These are phyloP conservation scores for Euphorbia pulcherrima DNA, from an alignment of 345 rosid species.

Conservation along the genomic window DNA sequence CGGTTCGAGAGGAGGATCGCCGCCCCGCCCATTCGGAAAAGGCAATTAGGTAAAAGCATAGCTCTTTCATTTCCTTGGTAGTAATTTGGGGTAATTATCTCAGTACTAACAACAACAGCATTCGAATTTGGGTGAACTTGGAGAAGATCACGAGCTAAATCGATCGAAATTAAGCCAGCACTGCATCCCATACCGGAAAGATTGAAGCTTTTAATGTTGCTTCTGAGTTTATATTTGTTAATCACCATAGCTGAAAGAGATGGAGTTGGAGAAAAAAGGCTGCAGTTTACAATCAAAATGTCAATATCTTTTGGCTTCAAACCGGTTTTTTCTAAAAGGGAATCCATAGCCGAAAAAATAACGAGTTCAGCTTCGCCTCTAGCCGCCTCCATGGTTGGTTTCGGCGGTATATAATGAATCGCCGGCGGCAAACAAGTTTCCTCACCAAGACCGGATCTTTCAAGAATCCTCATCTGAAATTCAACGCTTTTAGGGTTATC, in stretches of 20 bases:
- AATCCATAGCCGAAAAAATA: conserved; percentile 40
- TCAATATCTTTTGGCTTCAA: conserved; percentile 45
- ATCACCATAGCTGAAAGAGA: conserved; percentile 56
- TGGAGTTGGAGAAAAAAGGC: conserved; percentile 51
- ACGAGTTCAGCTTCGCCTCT: conserved; percentile 42
- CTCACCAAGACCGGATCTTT: conserved; percentile 54
- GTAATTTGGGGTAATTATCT: conserved; percentile 43
- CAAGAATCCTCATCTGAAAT: conserved; percentile 46
- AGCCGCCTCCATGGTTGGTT: conserved; percentile 31
- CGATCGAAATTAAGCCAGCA: conserved; percentile 49
- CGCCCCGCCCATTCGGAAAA: conserved; percentile 68
- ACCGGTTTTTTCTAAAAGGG: conserved; percentile 41
- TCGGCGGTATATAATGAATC: conserved; percentile 40
- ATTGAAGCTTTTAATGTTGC: conserved; percentile 57
- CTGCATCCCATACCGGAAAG: conserved; percentile 71
- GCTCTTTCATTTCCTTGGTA: conserved; percentile 50
- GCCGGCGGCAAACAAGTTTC: conserved; percentile 52
- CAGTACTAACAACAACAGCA: conserved; percentile 54
- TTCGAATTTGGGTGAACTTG: conserved; percentile 41
- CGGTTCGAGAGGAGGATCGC: conserved; percentile 54
- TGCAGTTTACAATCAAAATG: conserved; percentile 49
- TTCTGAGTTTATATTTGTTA: conserved; percentile 50
- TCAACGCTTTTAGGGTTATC: conserved; percentile 43
- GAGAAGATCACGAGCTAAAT: conserved; percentile 55
- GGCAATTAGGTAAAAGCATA: conserved; percentile 61